phyloP scores from a whole-genome alignment of 208 protist species.

The Spongospora subterranea region DNA sequence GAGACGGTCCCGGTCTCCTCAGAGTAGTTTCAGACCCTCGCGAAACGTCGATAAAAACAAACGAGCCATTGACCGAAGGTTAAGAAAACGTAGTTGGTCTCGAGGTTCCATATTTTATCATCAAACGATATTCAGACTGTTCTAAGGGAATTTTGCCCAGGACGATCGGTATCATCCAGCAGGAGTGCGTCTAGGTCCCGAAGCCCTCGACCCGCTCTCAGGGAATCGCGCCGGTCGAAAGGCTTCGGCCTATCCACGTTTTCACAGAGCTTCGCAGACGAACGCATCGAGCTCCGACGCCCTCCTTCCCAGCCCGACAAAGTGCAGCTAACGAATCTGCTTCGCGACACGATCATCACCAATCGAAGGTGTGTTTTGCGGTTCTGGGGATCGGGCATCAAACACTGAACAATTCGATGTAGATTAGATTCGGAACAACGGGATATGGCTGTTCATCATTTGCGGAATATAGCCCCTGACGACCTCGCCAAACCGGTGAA shows the following conservation, averaged over 20 bases:
- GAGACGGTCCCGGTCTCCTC: not conserved
- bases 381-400: no score
- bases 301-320: not conserved
- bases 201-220: not conserved
- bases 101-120: no score
- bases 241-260: constrained; percentile 46
- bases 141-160: not conserved
- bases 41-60: not conserved
- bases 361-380: not conserved
- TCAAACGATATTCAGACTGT: not conserved
- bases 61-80: not conserved
- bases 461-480: constrained; percentile 2
- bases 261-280: not conserved
- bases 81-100: constrained; percentile 20
- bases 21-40: not conserved
- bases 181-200: not conserved
- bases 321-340: not conserved
- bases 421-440: constrained; percentile 25
- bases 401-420: not conserved
- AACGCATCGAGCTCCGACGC: not conserved
- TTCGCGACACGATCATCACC: constrained; percentile 27
- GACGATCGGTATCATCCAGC: constrained; percentile 37
- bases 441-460: constrained; percentile 31
- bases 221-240: not conserved
- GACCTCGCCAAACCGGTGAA: not conserved